Conservation (phyloP, 2,329 filamentous ascomycete species). For the Xylariaceae sp. region DNA sequence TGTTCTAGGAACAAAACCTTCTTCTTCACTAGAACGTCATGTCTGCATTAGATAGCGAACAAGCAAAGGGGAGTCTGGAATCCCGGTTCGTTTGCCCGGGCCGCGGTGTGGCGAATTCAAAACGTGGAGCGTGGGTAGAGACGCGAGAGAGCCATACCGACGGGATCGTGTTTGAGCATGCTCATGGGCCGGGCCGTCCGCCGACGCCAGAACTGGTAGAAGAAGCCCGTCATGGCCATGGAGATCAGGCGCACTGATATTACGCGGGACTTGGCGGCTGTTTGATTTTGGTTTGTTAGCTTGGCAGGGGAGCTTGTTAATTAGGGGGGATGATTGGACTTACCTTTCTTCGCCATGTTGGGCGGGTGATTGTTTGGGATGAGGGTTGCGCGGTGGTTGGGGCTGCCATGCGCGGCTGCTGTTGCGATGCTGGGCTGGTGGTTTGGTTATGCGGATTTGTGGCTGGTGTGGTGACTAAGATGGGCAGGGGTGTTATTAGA, state of each 20-base stretch:
- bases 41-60: constrained; percentile 1
- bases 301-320: too few species aligned
- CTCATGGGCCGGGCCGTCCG: constrained; percentile 79
- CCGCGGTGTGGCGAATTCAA: not conserved
- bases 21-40: constrained; percentile 65
- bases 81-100: not conserved
- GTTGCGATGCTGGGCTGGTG: constrained; percentile 11
- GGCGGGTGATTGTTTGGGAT: constrained; percentile 11
- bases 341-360: constrained; percentile 44
- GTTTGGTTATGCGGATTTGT: constrained; percentile 27
- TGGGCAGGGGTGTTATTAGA: not conserved
- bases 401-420: not conserved
- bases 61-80: not conserved
- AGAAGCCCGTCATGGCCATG: constrained; percentile 99
- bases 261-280: constrained; percentile 79
- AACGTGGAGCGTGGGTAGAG: not conserved
- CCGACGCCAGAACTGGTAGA: constrained; percentile 83
- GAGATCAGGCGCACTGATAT: constrained; percentile 91
- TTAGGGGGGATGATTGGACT: not conserved
- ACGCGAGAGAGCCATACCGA: constrained; percentile 59
- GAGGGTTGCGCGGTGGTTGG: not conserved
- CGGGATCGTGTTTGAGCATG: constrained; percentile 98
- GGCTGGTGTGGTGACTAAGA: constrained; percentile 20
- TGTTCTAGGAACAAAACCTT: constrained; percentile 94
- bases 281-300: constrained; percentile 7